phyloP scores from a whole-genome alignment of 805 yeast species.

The Yarrowia osloensis region DNA sequence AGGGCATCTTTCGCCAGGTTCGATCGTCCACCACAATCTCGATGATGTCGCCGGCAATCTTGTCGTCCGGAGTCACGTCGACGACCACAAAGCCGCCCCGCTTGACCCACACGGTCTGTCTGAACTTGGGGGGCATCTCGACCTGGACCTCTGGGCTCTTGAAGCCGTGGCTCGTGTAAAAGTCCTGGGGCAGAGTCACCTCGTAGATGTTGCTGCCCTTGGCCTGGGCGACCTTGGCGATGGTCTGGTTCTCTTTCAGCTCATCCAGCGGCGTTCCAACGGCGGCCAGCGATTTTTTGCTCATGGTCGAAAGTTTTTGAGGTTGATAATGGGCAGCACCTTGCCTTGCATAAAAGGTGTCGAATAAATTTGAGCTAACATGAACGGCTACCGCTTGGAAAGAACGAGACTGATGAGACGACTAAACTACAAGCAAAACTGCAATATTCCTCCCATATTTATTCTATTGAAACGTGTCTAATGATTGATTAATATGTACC shows the following conservation, averaged over 20 bases:
- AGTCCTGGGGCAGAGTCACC: conserved; percentile 37
- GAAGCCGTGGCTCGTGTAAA: conserved; percentile 26
- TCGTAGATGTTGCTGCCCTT: conserved; percentile 43
- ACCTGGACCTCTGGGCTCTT: conserved; percentile 33
- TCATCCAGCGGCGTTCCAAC: conserved; percentile 35
- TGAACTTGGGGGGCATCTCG: conserved; percentile 42
- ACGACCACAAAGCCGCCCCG: conserved; percentile 44
- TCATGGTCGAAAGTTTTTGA: conserved; percentile 25
- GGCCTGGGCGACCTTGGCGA: conserved; percentile 40
- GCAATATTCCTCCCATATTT: not conserved
- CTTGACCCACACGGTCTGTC: conserved; percentile 43
- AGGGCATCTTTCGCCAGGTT: conserved; percentile 42
- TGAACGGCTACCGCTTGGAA: not conserved
- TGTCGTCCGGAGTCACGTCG: conserved; percentile 36
- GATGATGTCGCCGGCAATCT: conserved; percentile 42
- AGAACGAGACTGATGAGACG: no score
- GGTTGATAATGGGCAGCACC: conserved; percentile 5
- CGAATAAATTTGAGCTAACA: not conserved
- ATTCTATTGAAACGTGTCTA: conserved; percentile 7
- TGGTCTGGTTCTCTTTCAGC: conserved; percentile 39
- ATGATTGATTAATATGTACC: conserved; percentile 9
- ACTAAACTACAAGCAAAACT: no score
- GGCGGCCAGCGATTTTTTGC: conserved; percentile 26
- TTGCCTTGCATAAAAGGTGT: not conserved
- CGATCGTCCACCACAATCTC: conserved; percentile 42